Conservation (phyloP, 495 filamentous ascomycete species). For the Alectoria sarmentosa region DNA sequence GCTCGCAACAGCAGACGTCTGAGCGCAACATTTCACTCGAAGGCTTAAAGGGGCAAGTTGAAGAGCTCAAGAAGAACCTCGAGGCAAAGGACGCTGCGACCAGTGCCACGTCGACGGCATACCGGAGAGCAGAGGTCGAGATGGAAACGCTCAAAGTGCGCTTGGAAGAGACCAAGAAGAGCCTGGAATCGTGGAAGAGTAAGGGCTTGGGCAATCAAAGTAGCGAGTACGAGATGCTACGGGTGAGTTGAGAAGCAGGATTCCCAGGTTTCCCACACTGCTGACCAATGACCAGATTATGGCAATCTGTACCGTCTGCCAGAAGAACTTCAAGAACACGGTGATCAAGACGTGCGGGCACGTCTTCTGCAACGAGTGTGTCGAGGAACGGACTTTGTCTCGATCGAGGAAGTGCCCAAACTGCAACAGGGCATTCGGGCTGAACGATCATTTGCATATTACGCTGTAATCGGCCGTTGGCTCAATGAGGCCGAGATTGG, state of each 20-base stretch:
- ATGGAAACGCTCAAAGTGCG: conserved; percentile 64
- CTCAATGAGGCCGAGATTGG: not conserved
- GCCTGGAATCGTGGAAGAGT: conserved; percentile 71
- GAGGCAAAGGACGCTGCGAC: conserved; percentile 62
- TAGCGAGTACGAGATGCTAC: conserved; percentile 72
- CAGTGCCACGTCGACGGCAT: conserved; percentile 45
- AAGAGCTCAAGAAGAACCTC: conserved; percentile 64
- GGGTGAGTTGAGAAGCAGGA: conserved; percentile 50
- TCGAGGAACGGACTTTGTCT: conserved; percentile 76
- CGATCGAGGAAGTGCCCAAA: conserved; percentile 92
- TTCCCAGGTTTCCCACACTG: conserved; percentile 3
- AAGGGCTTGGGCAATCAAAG: conserved; percentile 73
- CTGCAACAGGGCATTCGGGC: conserved; percentile 84
- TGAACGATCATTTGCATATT: conserved; percentile 74
- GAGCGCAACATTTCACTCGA: conserved; percentile 65
- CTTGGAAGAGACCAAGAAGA: conserved; percentile 67
- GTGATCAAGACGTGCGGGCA: conserved; percentile 92
- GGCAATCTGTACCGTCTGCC: conserved; percentile 85
- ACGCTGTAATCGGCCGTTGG: conserved; percentile 37
- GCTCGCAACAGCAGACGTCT: conserved; percentile 58
- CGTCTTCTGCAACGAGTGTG: conserved; percentile 84
- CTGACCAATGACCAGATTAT: conserved; percentile 53
- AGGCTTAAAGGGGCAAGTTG: conserved; percentile 64
- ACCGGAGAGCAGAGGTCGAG: conserved; percentile 67
- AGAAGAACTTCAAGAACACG: conserved; percentile 86